Evolutionary conservation across 768 basidiomycete genomes (phyloP).

Genomic region (Tylopilus intermedius): DNA sequence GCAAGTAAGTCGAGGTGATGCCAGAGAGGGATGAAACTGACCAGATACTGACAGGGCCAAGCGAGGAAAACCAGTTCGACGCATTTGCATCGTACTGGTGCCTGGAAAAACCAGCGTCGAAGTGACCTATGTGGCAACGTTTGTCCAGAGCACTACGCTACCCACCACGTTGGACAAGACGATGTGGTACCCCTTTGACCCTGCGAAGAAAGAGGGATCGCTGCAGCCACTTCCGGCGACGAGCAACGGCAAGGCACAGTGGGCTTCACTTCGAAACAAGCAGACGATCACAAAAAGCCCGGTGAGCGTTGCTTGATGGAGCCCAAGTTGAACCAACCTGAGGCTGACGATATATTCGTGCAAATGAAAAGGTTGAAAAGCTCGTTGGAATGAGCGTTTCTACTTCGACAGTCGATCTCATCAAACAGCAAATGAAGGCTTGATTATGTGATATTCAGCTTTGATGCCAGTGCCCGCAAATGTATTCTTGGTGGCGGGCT

Average conservation of each 20-base stretch:
- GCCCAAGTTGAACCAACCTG: not conserved
- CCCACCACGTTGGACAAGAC: not conserved
- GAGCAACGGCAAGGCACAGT: not conserved
- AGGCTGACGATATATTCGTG: not conserved
- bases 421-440: not conserved
- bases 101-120: not conserved
- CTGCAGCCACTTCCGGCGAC: not conserved
- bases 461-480: not conserved
- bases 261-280: not conserved
- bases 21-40: not conserved
- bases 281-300: not conserved
- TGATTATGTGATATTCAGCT: not conserved
- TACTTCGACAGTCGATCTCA: not conserved
- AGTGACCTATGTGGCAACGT: not conserved
- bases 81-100: not conserved
- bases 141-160: not conserved
- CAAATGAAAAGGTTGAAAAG: not conserved
- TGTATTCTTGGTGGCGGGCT: not conserved
- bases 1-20: not conserved
- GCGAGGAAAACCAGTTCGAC: not conserved
- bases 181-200: not conserved
- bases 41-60: not conserved
- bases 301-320: not conserved
- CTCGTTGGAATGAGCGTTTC: not conserved
- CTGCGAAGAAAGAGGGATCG: not conserved